Base-by-base conservation (phyloP, 1,139 yeast genomes). In the Wickerhamiella pararugosa region DNA sequence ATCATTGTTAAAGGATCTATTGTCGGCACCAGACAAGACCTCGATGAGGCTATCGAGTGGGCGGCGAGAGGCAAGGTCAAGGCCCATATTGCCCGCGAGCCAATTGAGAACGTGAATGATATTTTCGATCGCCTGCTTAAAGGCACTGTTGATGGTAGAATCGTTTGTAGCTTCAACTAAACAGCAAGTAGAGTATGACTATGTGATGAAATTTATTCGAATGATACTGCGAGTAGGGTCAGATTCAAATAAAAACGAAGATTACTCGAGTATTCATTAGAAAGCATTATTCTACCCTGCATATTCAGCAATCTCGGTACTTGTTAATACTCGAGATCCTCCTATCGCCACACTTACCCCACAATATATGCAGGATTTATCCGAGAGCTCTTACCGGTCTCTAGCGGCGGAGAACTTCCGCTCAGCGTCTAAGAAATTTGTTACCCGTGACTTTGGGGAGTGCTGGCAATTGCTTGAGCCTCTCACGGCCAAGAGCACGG, bases 1-100 rank as follows among this genome's bases (percentile, higher is more conserved):
- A 65, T 78, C 56, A 66, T 65, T 58, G 74, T 79, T 57, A 71
- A 67, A 58, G 87, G 87, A 51, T 78, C 87, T 41, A 78, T 78
- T 57, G 87, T 79, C 47, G 90, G 90, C 52, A 79, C 78, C 71
- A 74, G 87, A 62, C 78, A 78, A 47, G 90, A 79, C 61, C 69
- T 83, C 46, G 73, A 76, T 53, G 87, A 79, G 63, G 90, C 90
- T 47, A 63, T 79, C 52, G 81, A 76, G 53, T 79, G 79, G 69
- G 78, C 75, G 61, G 51, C 67, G 47, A 70, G 82, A 53, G 87
- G 87, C 49, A 66, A 73, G 57, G 77, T 79, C 58, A 65, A 67
- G 54, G 70, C 81, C 50, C 79, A 83, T 51, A 74, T 76, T 37
- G 39, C 36, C 41, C 35, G 42, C 25, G 51, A 48, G 63, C 73